These are phyloP conservation scores for Collybia nuda DNA, from an alignment of 768 basidiomycete species.

Conservation along the genomic window DNA sequence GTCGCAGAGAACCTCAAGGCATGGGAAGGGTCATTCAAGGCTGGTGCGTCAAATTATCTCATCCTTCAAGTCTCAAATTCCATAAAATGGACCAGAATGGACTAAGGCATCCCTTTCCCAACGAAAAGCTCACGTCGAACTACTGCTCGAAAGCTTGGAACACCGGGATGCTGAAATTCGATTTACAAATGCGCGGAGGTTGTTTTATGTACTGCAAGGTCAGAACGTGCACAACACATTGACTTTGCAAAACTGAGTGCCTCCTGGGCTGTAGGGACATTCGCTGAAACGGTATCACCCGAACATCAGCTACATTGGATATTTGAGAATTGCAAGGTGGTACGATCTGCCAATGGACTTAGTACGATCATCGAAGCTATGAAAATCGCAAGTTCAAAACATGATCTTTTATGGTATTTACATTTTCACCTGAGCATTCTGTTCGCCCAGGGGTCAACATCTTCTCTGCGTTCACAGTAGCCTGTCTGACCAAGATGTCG, in stretches of 20 bases:
- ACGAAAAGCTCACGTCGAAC: constrained; percentile 73
- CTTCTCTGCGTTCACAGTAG: constrained; percentile 43
- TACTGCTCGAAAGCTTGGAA: constrained; percentile 85
- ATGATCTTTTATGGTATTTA: constrained; percentile 74
- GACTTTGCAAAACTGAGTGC: constrained; percentile 1
- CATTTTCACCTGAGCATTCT: not conserved
- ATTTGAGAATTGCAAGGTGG: constrained; percentile 87
- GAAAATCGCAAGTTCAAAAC: constrained; percentile 86
- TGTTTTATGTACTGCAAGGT: constrained; percentile 96
- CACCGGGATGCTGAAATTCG: constrained; percentile 82
- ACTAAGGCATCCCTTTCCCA: constrained; percentile 59
- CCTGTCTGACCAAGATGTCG: constrained; percentile 73
- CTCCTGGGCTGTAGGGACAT: constrained; percentile 59
- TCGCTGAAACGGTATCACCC: constrained; percentile 86
- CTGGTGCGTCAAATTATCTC: constrained; percentile 48
- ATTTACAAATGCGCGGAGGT: constrained; percentile 80
- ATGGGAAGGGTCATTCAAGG: constrained; percentile 81
- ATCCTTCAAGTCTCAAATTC: constrained; percentile 8
- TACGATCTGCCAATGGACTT: constrained; percentile 82
- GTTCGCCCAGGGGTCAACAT: not conserved
- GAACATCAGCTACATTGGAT: constrained; percentile 97
- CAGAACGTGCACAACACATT: constrained; percentile 10
- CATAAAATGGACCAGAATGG: constrained; percentile 58
- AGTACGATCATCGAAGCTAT: constrained; percentile 82
- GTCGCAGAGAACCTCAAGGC: constrained; percentile 84